Evolutionary conservation across 179 eudicot species (phyloP).

Genomic region (Carnegiea gigantea): DNA sequence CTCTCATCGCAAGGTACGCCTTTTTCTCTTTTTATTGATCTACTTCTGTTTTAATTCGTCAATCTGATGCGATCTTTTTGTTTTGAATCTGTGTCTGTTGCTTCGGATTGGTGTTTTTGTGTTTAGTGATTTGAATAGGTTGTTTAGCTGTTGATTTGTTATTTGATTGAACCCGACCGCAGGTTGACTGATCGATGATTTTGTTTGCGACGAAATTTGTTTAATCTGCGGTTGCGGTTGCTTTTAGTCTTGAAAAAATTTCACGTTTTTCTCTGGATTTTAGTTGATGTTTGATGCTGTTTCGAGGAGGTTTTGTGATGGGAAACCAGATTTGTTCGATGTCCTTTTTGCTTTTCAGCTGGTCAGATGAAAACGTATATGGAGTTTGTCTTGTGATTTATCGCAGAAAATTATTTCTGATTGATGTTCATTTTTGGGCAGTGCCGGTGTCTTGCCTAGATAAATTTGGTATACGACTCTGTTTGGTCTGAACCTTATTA

Average conservation of each 20-base stretch:
- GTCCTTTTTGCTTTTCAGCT: not conserved
- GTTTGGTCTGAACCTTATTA: not conserved
- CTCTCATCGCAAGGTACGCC: constrained; percentile 2
- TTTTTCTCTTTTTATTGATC: not conserved
- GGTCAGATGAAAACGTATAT: not conserved
- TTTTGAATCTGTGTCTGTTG: not conserved
- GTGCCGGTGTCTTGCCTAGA: not conserved
- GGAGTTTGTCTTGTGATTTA: too few relatives aligned
- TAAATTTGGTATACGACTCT: not conserved
- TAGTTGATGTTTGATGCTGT: not conserved
- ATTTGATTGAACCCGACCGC: not conserved
- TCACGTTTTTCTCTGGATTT: too few relatives aligned
- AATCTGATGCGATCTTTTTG: not conserved
- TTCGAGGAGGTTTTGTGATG: not conserved
- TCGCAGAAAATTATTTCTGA: not conserved
- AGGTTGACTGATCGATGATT: not conserved
- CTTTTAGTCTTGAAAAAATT: too few relatives aligned
- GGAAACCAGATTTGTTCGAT: not conserved
- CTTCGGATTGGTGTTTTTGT: not conserved
- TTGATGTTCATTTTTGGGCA: not conserved
- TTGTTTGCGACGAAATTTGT: not conserved
- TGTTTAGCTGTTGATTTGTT: not conserved
- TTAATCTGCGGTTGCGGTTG: not conserved
- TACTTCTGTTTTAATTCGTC: not conserved
- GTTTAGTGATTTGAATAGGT: not conserved